Evolutionary conservation across 345 rosid genomes (phyloP), one percentile per base, ranked within the genome.

Genomic region (Cardiospermum halicacabum): DNA sequence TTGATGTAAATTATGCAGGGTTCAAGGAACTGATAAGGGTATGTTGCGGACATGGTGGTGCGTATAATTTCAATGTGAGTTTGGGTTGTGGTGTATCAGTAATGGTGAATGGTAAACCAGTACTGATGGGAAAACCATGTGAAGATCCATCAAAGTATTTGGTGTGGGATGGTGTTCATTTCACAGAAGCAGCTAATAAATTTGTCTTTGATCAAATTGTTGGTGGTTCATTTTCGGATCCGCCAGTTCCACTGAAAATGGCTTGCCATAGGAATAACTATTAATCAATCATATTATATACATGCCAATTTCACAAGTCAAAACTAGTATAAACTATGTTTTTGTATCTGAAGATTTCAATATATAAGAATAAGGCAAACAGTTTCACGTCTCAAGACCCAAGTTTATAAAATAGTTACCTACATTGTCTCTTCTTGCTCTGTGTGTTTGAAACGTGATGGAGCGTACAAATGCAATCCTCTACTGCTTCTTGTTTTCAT

Each of bases 31-130:
- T 92, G 9, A 37, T 87, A 45, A 80, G 79, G 21, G 74, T 86
- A 5, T 89, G 96, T 43, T 92, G 96, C 47, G 93, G 98, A 0
- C 85, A 81, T 61, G 96, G 96, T 15, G 98, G 98, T 19, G 86
- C 77, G 74, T 84, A 84, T 43, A 89, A 89, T 50, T 89, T 76
- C 72, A 82, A 79, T 60, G 72, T 57, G 48, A 1, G 75, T 26
- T 64, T 77, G 31, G 79, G 87, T 0, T 86, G 97, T 56, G 97
- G 97, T 13, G 74, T 48, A 26, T 80, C 65, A 68, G 53, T 53
- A n/a, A 75, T 2, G 24, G 72, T 69, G 58, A 49, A 56, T 26
- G 96, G 89, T 1, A 81, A 72, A 71, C 76, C 84, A 60, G 50
- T 81, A 27, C 37, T 80, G 64, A 59, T 84, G n/a, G 97, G 82